Evolutionary conservation across 495 filamentous ascomycete genomes (phyloP).

Genomic region (Annulohypoxylon moriforme): DNA sequence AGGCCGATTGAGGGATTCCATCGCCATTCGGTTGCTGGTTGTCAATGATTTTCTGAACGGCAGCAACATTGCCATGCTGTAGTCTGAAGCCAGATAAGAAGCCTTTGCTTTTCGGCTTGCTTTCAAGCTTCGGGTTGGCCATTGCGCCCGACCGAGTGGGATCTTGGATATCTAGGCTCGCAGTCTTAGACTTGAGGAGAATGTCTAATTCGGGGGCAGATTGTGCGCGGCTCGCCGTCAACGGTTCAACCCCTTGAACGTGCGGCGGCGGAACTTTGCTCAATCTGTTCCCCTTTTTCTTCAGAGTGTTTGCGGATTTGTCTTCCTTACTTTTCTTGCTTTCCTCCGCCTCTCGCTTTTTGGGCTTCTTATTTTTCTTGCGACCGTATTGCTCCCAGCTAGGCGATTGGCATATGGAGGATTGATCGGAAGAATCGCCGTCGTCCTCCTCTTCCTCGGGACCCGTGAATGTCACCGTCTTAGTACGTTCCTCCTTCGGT

Average conservation of each 20-base stretch:
- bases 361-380: slow-evolving; percentile 61
- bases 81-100: slow-evolving; percentile 46
- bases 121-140: slow-evolving; percentile 27
- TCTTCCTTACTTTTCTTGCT: slow-evolving; percentile 57
- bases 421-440: slow-evolving; percentile 58
- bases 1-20: slow-evolving; percentile 7
- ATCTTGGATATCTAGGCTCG: slow-evolving; percentile 25
- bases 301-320: slow-evolving; percentile 51
- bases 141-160: slow-evolving; percentile 20
- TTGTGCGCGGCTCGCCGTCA: slow-evolving; percentile 38
- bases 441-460: slow-evolving; percentile 49
- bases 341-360: slow-evolving; percentile 57
- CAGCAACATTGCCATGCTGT: slow-evolving; percentile 46
- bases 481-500: slow-evolving; percentile 47
- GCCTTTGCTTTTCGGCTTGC: slow-evolving; percentile 44
- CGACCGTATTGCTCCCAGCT: slow-evolving; percentile 64
- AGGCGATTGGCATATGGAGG: slow-evolving; percentile 67
- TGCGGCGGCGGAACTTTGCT: slow-evolving; percentile 49
- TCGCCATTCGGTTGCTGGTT: slow-evolving; percentile 26
- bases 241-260: slow-evolving; percentile 31
- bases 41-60: slow-evolving; percentile 45
- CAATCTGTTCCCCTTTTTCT: slow-evolving; percentile 53
- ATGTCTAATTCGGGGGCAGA: slow-evolving; percentile 43
- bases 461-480: slow-evolving; percentile 58
- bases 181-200: slow-evolving; percentile 33